Conservation (phyloP, 257 asterid genomes). For the Solanum sitiens region DNA sequence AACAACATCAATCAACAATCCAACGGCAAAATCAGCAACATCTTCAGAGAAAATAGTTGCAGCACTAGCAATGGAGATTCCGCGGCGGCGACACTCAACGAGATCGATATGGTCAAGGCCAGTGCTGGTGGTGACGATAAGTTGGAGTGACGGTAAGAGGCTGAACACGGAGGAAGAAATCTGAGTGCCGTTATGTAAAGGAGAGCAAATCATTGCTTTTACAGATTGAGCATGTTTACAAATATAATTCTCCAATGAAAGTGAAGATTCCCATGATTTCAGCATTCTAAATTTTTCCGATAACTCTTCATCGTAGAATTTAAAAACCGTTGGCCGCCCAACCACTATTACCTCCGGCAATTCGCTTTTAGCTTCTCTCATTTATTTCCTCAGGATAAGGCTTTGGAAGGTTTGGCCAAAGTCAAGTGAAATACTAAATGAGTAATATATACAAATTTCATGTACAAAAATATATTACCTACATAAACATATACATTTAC, state of each 20-base stretch:
- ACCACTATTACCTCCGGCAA: slow-evolving; percentile 25
- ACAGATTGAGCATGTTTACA: slow-evolving; percentile 27
- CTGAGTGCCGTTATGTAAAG: background rate
- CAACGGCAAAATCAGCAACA: slow-evolving; percentile 22
- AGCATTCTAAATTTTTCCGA: slow-evolving; percentile 21
- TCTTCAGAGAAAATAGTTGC: slow-evolving; percentile 13
- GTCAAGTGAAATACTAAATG: too few species aligned
- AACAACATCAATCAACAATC: slow-evolving; percentile 15
- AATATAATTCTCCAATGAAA: slow-evolving; percentile 39
- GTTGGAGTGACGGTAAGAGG: slow-evolving; percentile 40
- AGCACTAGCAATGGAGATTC: slow-evolving; percentile 39
- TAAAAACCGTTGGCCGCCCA: slow-evolving; percentile 40
- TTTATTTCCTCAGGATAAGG: too few species aligned
- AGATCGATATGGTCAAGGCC: slow-evolving; percentile 63
- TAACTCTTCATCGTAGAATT: slow-evolving; percentile 7
- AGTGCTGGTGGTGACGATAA: slow-evolving; percentile 44
- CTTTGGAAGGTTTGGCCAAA: too few species aligned
- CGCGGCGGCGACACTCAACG: slow-evolving; percentile 55
- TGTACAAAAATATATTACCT: too few species aligned
- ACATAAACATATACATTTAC: too few species aligned
- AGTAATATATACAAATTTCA: too few species aligned
- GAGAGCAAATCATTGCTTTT: slow-evolving; percentile 32
- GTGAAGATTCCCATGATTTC: slow-evolving; percentile 47
- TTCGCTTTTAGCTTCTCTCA: background rate
- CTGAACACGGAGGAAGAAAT: slow-evolving; percentile 31